A percentile compares a stretch with the other conserved stretches of the same genome.
These are phyloP conservation scores for Vaccinium darrowii DNA, from an alignment of 148 eudicot genomes.

Conservation along the genomic window DNA sequence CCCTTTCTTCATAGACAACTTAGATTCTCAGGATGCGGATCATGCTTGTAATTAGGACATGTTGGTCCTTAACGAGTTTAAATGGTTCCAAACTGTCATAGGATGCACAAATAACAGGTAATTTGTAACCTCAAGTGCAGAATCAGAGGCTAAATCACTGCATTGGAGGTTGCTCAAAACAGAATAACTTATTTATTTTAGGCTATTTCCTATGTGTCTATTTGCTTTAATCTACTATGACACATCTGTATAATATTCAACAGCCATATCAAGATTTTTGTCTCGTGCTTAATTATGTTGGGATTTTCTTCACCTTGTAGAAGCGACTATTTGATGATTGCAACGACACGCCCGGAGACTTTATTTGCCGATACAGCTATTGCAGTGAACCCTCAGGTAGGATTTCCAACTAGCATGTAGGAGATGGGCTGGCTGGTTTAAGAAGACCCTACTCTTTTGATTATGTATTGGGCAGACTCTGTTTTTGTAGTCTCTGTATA, in stretches of 20 bases:
- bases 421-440: background rate
- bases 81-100: background rate
- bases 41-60: background rate
- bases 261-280: background rate
- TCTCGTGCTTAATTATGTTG: background rate
- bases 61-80: too few relatives aligned
- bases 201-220: background rate
- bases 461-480: background rate
- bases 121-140: background rate
- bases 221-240: background rate
- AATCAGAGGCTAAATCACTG: background rate
- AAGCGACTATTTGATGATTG: slow-evolving; percentile 81
- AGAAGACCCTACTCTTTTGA: background rate
- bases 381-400: slow-evolving; percentile 94
- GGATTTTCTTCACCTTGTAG: slow-evolving; percentile 35
- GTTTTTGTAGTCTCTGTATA: background rate
- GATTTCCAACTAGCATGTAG: background rate
- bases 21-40: background rate
- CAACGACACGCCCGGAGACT: slow-evolving; percentile 97
- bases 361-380: slow-evolving; percentile 94
- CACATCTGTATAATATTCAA: background rate
- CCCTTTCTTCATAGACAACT: background rate
- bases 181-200: background rate
- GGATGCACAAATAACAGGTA: background rate
- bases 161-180: background rate